Evolutionary conservation across 768 basidiomycete species (phyloP), one percentile per base, ranked within the genome.

Genomic region (Pleurotus giganteus): DNA sequence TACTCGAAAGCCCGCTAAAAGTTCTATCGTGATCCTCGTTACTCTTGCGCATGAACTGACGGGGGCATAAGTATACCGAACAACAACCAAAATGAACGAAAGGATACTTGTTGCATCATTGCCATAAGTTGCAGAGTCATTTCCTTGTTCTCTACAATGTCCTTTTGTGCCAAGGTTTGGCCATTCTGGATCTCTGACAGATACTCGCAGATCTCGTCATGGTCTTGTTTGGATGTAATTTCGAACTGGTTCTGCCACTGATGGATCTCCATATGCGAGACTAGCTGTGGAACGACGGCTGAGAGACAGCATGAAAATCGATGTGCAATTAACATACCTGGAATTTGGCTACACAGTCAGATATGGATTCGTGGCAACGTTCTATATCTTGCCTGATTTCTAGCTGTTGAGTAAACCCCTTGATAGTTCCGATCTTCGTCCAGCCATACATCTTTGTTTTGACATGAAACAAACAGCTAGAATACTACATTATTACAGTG

Each of bases 231-330:
- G 6, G 61, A 60, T 37, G 74, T 77, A 12, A 60, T 61, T 37
- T 64, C 61, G 57, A 80, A 74, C 27, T 76, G 72, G 5, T 63
- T 58, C 58, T 82, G 80, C 82, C 82, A 84, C 6, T 65, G 63
- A 41, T 72, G 75, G 15, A 78, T 71, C 37, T 77, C 78, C 4
- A 76, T 60, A 23, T 76, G 73, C 19, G 80, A 77, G 13, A 66
- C 65, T 43, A 84, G 58, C 82, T 82, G 53, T 13, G 6, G n/a
- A 11, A 17, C 32, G 45, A 32, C 34, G 27, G 27, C 24, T 41
- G 34, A 51, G 13, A 27, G 34, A 26, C 49, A 53, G 43, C 42
- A 31, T 7, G 21, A 12, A 47, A 53, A 21, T 24, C n/a, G 19
- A 17, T 31, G 36, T 17, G 11, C 17, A 24, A 2, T 13, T 44